Base-by-base conservation (phyloP, 192 early-diverging fungal species). In the Radiomyces spectabilis region DNA sequence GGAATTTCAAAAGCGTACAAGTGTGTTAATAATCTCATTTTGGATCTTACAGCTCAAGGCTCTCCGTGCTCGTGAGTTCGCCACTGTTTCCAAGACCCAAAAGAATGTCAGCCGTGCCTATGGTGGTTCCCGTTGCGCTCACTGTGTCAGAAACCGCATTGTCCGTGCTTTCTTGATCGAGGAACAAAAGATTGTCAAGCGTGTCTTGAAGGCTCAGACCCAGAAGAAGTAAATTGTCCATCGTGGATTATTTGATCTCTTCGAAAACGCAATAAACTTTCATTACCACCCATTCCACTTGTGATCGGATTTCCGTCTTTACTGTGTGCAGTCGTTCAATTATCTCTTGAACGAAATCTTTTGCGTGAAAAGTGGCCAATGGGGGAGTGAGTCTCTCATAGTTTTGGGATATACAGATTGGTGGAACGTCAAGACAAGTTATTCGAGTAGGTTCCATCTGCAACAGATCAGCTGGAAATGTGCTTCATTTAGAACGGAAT, bases 151-250 rank as follows among this genome's bases (percentile, higher is more conserved):
- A 57, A 69, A 76, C 76, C 81, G 95, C 65, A 95, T 98, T 76
- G 88, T 98, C 53, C 92, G 95, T 61, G 92, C 95, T 59, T 98
- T 98, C 86, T 83, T 98, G 71, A 91, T 98, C 63, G 95, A 98
- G 81, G 95, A 98, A 83, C 95, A 98, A 85, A 98, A 98, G 91
- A 96, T 98, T 65, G 94, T 98, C 77, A 98, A 98, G 92, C 92
- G 88, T 79, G 92, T 98, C 58, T 83, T 96, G 74, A 98, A 96
- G 88, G 57, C 83, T 41, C 75, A 77, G 53, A 65, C 57, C 52
- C 69, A 79, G 67, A 50, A 26, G 9, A 0, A 10, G 26, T 43
- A 10, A 8, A 32, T 41, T 26, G 19, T 26, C 7, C 5, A 44
- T 44, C 5, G 9, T 9, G 7, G 8, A 18, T 26, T 26, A n/a